A percentile compares a stretch with the other conserved stretches of the same genome.
Conservation (phyloP, 495 filamentous ascomycete genomes). For the Tuber aestivum region DNA sequence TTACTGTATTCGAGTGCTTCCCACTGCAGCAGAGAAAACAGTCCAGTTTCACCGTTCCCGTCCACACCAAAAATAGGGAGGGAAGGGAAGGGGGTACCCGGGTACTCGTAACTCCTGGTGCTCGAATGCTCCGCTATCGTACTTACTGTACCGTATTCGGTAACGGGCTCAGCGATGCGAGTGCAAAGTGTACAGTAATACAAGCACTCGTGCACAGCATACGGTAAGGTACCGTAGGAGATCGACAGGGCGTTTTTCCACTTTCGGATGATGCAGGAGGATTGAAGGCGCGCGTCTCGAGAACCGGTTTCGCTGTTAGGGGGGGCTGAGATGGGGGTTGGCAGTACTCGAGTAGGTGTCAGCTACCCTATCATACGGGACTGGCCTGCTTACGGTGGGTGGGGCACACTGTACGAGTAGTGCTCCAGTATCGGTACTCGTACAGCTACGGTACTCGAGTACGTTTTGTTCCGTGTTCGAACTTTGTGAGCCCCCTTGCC, state of each 20-base stretch:
- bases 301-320: background rate
- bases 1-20: too few species aligned
- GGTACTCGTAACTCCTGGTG: background rate
- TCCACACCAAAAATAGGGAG: background rate
- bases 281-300: background rate
- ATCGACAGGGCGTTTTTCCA: background rate
- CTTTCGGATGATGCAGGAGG: background rate
- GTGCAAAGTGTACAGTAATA: too few species aligned
- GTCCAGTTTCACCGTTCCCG: background rate
- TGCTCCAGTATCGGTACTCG: too few species aligned
- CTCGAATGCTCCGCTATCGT: background rate
- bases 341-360: too few species aligned
- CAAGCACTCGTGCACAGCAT: too few species aligned
- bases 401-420: too few species aligned
- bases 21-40: background rate
- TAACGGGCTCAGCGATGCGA: background rate
- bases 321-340: constrained; percentile 5
- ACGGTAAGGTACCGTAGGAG: too few species aligned
- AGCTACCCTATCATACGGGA: background rate
- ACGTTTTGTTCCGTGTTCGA: background rate
- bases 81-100: too few species aligned
- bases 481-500: background rate
- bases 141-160: too few species aligned
- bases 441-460: background rate
- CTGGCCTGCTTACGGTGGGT: background rate